phyloP scores from a whole-genome alignment of 768 basidiomycete genomes.

The Pleurotus salmoneostramineus region DNA sequence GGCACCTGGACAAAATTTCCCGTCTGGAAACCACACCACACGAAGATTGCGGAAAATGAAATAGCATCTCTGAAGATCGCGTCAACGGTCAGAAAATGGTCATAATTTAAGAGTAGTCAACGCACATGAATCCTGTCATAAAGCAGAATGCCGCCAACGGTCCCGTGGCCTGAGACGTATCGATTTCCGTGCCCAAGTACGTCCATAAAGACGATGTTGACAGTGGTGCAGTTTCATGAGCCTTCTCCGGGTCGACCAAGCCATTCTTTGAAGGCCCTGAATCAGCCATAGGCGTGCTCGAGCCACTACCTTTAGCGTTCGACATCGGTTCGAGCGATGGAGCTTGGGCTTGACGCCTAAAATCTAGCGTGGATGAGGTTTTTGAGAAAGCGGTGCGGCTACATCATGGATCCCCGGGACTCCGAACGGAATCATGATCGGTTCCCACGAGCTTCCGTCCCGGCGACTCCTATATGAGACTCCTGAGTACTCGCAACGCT shows the following conservation, averaged over 20 bases:
- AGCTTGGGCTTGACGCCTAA: too few relatives aligned
- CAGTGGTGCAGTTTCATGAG: background rate
- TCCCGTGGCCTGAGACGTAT: slow-evolving; percentile 43
- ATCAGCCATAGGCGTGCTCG: too few relatives aligned
- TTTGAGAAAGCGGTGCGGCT: too few relatives aligned
- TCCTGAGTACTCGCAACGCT: too few relatives aligned
- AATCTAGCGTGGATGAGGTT: too few relatives aligned
- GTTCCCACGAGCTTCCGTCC: too few relatives aligned
- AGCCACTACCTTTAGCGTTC: too few relatives aligned
- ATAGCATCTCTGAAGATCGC: slow-evolving; percentile 51
- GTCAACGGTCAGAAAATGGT: background rate
- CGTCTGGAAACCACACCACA: slow-evolving; percentile 87
- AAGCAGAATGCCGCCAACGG: slow-evolving; percentile 67
- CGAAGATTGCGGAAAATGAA: slow-evolving; percentile 74
- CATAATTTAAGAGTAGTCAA: slow-evolving; percentile 5
- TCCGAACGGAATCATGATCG: too few relatives aligned
- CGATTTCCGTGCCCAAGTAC: slow-evolving; percentile 43
- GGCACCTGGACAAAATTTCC: slow-evolving; percentile 69
- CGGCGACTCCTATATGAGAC: too few relatives aligned
- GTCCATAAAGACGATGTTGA: slow-evolving; percentile 25
- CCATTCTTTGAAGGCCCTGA: too few relatives aligned
- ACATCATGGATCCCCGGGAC: too few relatives aligned
- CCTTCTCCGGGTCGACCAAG: slow-evolving; percentile 2
- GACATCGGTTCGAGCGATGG: too few relatives aligned
- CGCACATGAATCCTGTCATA: slow-evolving; percentile 79